phyloP scores from a whole-genome alignment of 2,329 filamentous ascomycete species.

The Colletotrichum scovillei region DNA sequence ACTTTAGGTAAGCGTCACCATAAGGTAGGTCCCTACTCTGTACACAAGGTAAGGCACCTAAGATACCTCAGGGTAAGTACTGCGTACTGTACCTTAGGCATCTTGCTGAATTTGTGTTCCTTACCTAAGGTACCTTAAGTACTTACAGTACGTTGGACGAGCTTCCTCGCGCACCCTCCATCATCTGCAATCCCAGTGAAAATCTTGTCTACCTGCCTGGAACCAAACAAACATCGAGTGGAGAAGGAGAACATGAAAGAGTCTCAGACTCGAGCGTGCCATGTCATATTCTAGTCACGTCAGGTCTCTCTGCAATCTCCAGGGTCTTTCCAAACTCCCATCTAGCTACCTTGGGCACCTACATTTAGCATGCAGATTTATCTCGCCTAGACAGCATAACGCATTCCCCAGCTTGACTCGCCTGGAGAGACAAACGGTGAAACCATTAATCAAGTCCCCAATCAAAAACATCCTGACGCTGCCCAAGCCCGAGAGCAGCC shows the following conservation, averaged over 20 bases:
- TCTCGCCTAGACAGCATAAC: background rate
- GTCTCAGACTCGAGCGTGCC: background rate
- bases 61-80: too few relatives aligned
- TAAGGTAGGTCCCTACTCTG: too few relatives aligned
- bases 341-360: too few relatives aligned
- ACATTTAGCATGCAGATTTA: too few relatives aligned
- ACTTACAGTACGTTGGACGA: background rate
- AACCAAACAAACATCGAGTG: background rate
- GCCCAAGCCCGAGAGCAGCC: background rate
- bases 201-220: background rate
- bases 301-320: background rate
- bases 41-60: too few relatives aligned
- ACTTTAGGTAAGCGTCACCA: slow-evolving; percentile 9
- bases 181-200: slow-evolving; percentile 10
- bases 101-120: too few relatives aligned
- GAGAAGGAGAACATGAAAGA: background rate
- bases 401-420: background rate
- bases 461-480: background rate
- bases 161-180: slow-evolving; percentile 2
- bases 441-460: slow-evolving; percentile 1
- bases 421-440: slow-evolving; percentile 1
- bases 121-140: too few relatives aligned
- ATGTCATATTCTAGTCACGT: background rate
- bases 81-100: too few relatives aligned
- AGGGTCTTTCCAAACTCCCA: background rate